Base-by-base conservation (phyloP, 1,284 basidiomycete genomes). In the Heliocybe sulcata region DNA sequence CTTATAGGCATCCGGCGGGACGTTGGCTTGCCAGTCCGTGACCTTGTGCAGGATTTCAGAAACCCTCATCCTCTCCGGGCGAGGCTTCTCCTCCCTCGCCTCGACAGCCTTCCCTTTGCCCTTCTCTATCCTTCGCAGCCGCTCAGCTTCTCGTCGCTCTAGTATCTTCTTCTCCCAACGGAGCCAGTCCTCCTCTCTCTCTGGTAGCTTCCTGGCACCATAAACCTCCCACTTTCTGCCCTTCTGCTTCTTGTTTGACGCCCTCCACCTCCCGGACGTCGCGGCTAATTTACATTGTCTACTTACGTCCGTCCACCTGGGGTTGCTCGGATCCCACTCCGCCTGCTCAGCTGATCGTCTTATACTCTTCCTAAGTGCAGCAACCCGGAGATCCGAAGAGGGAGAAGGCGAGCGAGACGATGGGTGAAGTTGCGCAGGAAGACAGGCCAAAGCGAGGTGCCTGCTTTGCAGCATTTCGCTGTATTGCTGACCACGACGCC, bases 301-400 rank as follows among this genome's bases (percentile, higher is more conserved):
- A 11, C 38, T 52, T 2, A 60, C 56, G 48, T 58, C 53, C 23
- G 22, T 51, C 59, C 59, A 60, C 54, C 55, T 60, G 33, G 59
- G 56, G 29, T 45, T 52, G 25, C 56, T 57, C 9, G 56, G 45
- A 14, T 60, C 59, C 23, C 59, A 47, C 27, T 42, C 58, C 6
- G 59, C 33, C 4, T 52, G 27, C 29, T 54, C 51, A n/a, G 53
- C 33, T 1, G 59, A 56, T 22, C 45, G 56, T 9, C 53, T 57
- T 35, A 58, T 52, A 25, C 52, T 54, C 52, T 48, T 50, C 14
- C 51, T 53, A 23, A 58, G 48, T 23, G 12, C 10, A 47, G 22
- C 54, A 53, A 42, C 45, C 50, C 20, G 52, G 19, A 3, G 2
- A 2, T 35, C 57, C 33, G 33, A 58, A 25, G 8, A 53, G 42